phyloP scores from a whole-genome alignment of 805 yeast genomes.

The Myxozyma vanderwaltii region DNA sequence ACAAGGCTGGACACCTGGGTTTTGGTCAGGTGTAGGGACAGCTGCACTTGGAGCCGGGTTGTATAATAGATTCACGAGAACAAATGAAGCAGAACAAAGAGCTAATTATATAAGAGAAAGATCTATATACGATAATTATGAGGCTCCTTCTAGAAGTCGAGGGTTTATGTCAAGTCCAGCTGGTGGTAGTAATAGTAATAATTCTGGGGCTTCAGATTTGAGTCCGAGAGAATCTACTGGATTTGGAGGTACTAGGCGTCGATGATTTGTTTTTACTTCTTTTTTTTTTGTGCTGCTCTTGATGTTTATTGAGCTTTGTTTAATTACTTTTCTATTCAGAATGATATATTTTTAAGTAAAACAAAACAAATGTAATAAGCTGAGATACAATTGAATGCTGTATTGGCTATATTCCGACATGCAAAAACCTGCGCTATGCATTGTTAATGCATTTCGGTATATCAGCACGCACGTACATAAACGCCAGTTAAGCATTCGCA shows the following conservation, averaged over 20 bases:
- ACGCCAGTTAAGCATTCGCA: constrained; percentile 42
- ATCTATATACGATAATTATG: constrained; percentile 5
- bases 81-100: constrained; percentile 10
- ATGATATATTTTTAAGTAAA: background rate
- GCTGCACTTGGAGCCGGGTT: constrained; percentile 23
- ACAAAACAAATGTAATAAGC: background rate
- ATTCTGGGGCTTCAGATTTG: no score
- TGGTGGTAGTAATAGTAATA: background rate
- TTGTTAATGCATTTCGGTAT: background rate
- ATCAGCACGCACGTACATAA: background rate
- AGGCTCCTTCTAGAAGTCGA: constrained; percentile 2
- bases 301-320: no score
- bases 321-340: background rate
- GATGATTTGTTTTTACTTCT: background rate
- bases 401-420: no score
- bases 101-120: constrained; percentile 11
- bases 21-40: constrained; percentile 31
- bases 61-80: constrained; percentile 8
- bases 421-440: no score
- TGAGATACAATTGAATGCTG: no score
- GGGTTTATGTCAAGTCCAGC: background rate
- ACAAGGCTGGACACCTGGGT: constrained; percentile 29
- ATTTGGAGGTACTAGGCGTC: constrained; percentile 26
- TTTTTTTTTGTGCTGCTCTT: no score
- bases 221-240: constrained; percentile 16